phyloP scores from a whole-genome alignment of 768 basidiomycete genomes.

The Lentinus brumalis region DNA sequence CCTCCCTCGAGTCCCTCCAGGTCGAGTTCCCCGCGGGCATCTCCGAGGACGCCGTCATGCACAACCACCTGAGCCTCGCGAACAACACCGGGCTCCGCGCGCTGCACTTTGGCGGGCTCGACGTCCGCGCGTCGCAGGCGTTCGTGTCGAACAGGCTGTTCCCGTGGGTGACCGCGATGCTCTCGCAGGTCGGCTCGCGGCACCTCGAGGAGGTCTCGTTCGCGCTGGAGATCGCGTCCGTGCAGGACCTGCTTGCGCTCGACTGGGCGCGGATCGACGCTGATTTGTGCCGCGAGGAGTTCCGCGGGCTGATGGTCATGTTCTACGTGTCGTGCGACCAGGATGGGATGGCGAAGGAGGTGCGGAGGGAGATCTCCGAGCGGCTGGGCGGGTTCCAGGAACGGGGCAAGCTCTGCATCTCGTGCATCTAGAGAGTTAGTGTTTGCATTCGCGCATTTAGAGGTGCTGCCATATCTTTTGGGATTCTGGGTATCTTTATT shows the following conservation, averaged over 20 bases:
- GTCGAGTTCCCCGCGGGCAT: conserved; percentile 30
- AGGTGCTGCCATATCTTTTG: background rate
- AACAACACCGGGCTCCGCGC: conserved; percentile 31
- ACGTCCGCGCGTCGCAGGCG: conserved; percentile 24
- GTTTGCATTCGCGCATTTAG: too few relatives aligned
- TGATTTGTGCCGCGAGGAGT: conserved; percentile 25
- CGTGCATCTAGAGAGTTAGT: conserved; percentile 19
- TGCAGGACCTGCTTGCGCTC: conserved; percentile 23
- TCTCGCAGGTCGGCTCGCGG: conserved; percentile 24
- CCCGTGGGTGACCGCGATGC: conserved; percentile 29
- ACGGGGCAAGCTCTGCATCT: conserved; percentile 26
- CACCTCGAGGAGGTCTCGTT: conserved; percentile 26
- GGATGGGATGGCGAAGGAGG: conserved; percentile 14
- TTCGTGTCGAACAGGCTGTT: conserved; percentile 27
- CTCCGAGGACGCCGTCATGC: conserved; percentile 24
- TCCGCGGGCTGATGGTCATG: conserved; percentile 24
- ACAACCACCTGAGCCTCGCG: conserved; percentile 28
- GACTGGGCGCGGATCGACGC: conserved; percentile 32
- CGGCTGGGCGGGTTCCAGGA: conserved; percentile 23
- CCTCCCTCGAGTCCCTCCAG: conserved; percentile 28
- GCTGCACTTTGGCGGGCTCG: conserved; percentile 30
- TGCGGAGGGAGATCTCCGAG: conserved; percentile 19
- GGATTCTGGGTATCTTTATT: conserved; percentile 3
- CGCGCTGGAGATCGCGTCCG: conserved; percentile 28
- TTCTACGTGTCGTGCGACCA: conserved; percentile 28